A percentile compares a stretch with the other conserved stretches of the same genome.
Evolutionary conservation across 108 stramenopile genomes (phyloP).

Genomic region (Conticribra weissflogii): DNA sequence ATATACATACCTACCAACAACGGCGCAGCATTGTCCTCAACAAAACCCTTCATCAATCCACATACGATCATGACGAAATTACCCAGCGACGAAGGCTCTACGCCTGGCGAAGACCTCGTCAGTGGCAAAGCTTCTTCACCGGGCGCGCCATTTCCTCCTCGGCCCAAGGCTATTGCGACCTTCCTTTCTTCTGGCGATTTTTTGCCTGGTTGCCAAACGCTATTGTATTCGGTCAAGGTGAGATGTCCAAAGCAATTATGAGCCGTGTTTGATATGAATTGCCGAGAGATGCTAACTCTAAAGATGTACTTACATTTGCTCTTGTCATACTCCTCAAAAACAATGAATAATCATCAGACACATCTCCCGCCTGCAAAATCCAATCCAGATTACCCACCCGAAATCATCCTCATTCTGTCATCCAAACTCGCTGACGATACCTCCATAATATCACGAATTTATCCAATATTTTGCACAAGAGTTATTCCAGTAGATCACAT

Average conservation of each 20-base stretch:
- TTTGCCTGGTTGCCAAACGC: conserved; percentile 75
- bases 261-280: not conserved
- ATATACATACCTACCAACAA: too few relatives aligned
- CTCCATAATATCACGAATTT: conserved; percentile 11
- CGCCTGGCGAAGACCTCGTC: not conserved
- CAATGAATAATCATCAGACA: too few relatives aligned
- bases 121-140: not conserved
- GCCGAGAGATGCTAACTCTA: not conserved
- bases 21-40: too few relatives aligned
- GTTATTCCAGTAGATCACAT: conserved; percentile 46
- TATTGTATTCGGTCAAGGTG: conserved; percentile 75
- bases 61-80: not conserved
- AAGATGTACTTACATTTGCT: too few relatives aligned
- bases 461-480: conserved; percentile 46
- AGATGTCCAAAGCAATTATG: not conserved
- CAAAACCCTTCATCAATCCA: too few relatives aligned
- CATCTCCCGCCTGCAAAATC: conserved; percentile 13
- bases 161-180: conserved; percentile 73
- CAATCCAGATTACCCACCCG: conserved; percentile 42
- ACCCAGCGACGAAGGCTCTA: not conserved
- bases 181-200: conserved; percentile 70
- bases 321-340: too few relatives aligned
- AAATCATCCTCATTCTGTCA: conserved; percentile 63
- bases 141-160: conserved; percentile 49
- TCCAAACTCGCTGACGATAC: conserved; percentile 38